Evolutionary conservation across 306 rosid genomes (phyloP).

Genomic region (Chamaecrista fasciculata): DNA sequence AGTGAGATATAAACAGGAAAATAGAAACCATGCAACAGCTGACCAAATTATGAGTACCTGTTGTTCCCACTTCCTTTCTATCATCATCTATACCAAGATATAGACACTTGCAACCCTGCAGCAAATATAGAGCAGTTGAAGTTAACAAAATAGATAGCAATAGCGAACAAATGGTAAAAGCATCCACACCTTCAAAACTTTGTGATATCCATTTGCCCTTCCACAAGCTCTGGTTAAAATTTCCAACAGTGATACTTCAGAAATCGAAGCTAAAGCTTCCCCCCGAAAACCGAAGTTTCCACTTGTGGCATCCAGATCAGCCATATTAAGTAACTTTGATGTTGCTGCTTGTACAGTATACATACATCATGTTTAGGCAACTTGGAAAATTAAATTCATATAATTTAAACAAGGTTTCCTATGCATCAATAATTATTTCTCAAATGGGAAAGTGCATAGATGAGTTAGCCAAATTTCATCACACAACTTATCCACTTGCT

Average conservation of each 20-base stretch:
- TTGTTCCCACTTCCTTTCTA: slow-evolving; percentile 84
- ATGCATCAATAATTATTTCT: slow-evolving; percentile 2
- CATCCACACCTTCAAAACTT: slow-evolving; percentile 72
- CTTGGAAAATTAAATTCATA: slow-evolving; percentile 29
- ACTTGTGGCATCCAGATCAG: slow-evolving; percentile 42
- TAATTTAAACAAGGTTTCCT: slow-evolving; percentile 17
- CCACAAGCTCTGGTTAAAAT: slow-evolving; percentile 77
- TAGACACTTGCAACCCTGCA: slow-evolving; percentile 84
- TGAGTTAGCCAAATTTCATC: neutral
- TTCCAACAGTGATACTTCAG: slow-evolving; percentile 78
- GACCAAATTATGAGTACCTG: slow-evolving; percentile 50
- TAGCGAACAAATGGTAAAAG: slow-evolving; percentile 8
- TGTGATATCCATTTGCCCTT: slow-evolving; percentile 88
- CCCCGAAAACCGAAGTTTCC: slow-evolving; percentile 85
- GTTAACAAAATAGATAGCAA: slow-evolving; percentile 17
- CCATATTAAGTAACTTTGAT: slow-evolving; percentile 62
- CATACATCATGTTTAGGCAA: slow-evolving; percentile 9
- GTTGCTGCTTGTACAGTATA: slow-evolving; percentile 59
- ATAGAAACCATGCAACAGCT: neutral
- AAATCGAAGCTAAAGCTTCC: slow-evolving; percentile 93
- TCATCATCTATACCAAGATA: slow-evolving; percentile 78
- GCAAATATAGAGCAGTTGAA: slow-evolving; percentile 31
- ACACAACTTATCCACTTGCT: slow-evolving; percentile 8
- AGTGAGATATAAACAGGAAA: neutral
- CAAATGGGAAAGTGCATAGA: neutral